Evolutionary conservation across 164 flowering plant species (phyloP), one percentile per base, ranked within the genome.

Genomic region (Vitis amurensis): DNA sequence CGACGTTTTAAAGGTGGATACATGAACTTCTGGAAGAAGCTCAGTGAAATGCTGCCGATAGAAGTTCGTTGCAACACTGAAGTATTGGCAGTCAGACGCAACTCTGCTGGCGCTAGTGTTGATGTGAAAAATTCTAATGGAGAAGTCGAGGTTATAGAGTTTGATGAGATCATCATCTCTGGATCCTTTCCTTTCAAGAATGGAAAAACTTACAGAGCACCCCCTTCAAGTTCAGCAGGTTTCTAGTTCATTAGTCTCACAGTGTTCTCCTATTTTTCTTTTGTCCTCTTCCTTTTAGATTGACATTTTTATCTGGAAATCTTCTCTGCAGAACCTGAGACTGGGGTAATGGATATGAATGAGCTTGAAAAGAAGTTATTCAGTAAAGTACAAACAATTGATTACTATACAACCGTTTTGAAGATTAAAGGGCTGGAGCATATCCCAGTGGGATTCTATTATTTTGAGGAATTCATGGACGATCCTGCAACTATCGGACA

Each of bases 321-420:
- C 47, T 12, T 48, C 47, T 64, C 52, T 67, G 55, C 87, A 83
- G 88, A 70, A 56, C 47, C 66, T 67, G 84, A 78, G 60, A 67
- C 66, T 23, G 80, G 77, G 48, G 50, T 80, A 2, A 69, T 86
- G 82, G 88, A 88, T 60, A 73, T 77, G 78, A 77, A 72, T 68
- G 84, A 84, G 11, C 82, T 88, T 10, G 93, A 91, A 75, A 84
- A 73, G 76, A 87, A 88, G 68, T 16, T 91, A 55, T 91, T 91
- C 59, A 55, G 79, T 61, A 86, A 82, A 86, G 93, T 91, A 47
- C 69, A 80, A 71, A 85, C 90, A 7, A 83, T 87, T 19, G 97
- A 91, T 69, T 91, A 91, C 74, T 91, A 91, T 79, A 89, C 97
- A 9, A 91, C 97, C 7, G 93, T 83, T 49, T 59, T 91, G 75